Evolutionary conservation across 805 yeast species (phyloP).

Genomic region (Candida yuanshanica): DNA sequence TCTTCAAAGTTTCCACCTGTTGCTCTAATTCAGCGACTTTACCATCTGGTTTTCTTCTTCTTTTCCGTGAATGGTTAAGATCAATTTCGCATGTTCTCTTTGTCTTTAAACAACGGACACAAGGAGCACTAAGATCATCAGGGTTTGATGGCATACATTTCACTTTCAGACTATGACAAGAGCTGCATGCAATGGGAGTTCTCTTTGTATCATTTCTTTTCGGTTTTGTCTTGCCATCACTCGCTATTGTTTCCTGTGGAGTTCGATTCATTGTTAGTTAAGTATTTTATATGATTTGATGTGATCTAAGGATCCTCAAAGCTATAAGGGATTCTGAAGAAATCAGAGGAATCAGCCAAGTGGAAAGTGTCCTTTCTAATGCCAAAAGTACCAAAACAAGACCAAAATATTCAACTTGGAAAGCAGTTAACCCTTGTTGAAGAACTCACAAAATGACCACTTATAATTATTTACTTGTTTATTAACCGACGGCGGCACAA

Average conservation of each 20-base stretch:
- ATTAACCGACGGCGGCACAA: no score
- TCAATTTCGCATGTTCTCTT: conserved; percentile 64
- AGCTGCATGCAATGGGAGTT: conserved; percentile 52
- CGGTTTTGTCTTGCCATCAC: not conserved
- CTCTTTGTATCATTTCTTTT: conserved; percentile 11
- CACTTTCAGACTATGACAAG: conserved; percentile 82
- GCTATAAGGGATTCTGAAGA: no score
- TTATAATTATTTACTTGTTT: no score
- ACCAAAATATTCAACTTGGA: no score
- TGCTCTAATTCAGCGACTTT: conserved; percentile 28
- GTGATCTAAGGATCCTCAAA: no score
- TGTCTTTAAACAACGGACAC: conserved; percentile 67
- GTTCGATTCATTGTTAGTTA: not conserved
- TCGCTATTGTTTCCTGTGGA: not conserved
- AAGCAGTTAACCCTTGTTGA: no score
- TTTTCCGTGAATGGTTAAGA: conserved; percentile 49
- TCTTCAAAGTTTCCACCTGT: conserved; percentile 23
- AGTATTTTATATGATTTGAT: no score
- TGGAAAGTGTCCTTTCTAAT: no score
- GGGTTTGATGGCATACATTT: conserved; percentile 72
- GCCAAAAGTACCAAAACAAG: no score
- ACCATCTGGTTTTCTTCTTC: conserved; percentile 27
- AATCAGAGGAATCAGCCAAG: no score
- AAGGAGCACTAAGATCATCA: conserved; percentile 54
- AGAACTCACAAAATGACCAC: no score